These are phyloP conservation scores for Colletotrichum sp. DNA, from an alignment of 2,329 filamentous ascomycete genomes.

Conservation along the genomic window DNA sequence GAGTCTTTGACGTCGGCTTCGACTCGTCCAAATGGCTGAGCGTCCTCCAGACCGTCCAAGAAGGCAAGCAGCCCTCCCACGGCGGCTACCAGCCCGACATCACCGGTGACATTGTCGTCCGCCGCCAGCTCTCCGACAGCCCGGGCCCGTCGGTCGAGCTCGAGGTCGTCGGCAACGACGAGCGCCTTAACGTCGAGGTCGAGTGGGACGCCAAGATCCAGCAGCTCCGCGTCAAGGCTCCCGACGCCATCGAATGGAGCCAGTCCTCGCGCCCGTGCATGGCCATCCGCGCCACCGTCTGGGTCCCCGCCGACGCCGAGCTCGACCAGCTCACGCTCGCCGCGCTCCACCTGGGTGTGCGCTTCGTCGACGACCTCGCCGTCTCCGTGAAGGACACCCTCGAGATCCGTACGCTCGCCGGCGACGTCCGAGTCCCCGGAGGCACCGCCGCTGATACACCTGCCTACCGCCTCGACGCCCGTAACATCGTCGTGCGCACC, in stretches of 20 bases:
- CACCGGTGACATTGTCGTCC: conserved; percentile 50
- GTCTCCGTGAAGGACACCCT: conserved; percentile 33
- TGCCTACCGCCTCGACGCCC: conserved; percentile 47
- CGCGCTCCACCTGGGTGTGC: conserved; percentile 42
- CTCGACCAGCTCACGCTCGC: conserved; percentile 42
- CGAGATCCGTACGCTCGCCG: conserved; percentile 39
- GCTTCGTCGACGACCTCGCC: conserved; percentile 43
- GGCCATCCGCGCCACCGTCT: conserved; percentile 51
- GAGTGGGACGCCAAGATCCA: conserved; percentile 39
- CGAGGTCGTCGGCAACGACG: conserved; percentile 50
- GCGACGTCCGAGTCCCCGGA: conserved; percentile 40
- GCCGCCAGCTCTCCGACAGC: conserved; percentile 34
- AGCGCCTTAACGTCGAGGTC: conserved; percentile 38
- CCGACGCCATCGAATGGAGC: conserved; percentile 34
- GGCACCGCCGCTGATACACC: conserved; percentile 7
- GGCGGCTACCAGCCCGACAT: conserved; percentile 38
- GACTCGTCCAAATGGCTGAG: conserved; percentile 36
- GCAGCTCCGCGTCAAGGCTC: conserved; percentile 42
- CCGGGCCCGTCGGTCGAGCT: conserved; percentile 44
- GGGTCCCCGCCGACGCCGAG: conserved; percentile 44
- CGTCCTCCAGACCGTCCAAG: conserved; percentile 41
- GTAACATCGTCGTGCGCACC: conserved; percentile 45
- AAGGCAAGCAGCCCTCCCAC: conserved; percentile 21
- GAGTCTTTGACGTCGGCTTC: conserved; percentile 36
- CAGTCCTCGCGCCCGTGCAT: conserved; percentile 45